Evolutionary conservation across 345 rosid genomes (phyloP).

Genomic region (Eucalyptus regnans): DNA sequence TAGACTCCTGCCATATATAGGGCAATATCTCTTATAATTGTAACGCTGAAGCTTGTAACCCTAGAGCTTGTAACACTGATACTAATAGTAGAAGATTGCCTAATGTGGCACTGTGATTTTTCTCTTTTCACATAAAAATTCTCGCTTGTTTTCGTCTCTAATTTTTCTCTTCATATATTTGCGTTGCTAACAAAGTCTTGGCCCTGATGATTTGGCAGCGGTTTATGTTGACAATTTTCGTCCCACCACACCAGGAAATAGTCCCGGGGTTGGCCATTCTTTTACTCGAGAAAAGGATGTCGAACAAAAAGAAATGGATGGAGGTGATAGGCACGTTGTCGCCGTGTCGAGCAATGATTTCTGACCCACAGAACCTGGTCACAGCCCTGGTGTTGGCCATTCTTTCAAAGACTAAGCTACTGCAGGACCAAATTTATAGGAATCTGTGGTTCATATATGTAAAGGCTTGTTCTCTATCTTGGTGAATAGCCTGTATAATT

Average conservation of each 20-base stretch:
- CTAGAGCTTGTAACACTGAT: too few species aligned
- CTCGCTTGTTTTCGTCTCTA: too few species aligned
- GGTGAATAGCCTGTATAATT: background rate
- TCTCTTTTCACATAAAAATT: too few species aligned
- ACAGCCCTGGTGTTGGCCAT: conserved; percentile 32
- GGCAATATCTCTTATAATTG: too few species aligned
- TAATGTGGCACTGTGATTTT: too few species aligned
- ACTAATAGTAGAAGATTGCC: too few species aligned
- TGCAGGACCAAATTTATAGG: background rate
- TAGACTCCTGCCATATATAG: too few species aligned
- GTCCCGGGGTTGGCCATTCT: background rate
- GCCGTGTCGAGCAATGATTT: background rate
- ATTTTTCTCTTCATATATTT: too few species aligned
- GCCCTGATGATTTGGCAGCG: background rate
- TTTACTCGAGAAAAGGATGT: background rate
- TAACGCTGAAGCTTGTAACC: too few species aligned
- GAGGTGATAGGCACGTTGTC: background rate
- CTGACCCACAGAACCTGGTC: conserved; percentile 25
- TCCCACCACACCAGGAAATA: background rate
- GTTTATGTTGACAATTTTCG: background rate
- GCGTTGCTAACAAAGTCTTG: background rate
- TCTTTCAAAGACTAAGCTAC: background rate
- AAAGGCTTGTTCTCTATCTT: background rate
- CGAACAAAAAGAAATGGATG: background rate
- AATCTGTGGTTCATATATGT: background rate